Evolutionary conservation across 441 rosid species (phyloP).

Genomic region (Omphalea diandra): DNA sequence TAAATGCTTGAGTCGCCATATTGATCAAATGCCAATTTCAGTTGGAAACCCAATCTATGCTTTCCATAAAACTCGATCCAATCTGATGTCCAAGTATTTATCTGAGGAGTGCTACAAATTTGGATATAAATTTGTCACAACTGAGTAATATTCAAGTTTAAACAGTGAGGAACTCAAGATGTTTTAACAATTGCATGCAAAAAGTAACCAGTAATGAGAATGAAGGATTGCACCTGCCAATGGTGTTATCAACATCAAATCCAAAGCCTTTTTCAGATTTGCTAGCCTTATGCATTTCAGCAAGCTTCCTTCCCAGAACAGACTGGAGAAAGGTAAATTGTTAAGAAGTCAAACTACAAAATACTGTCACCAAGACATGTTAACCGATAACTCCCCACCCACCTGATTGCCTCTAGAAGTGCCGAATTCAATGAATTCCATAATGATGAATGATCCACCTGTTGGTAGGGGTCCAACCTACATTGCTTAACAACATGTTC

Average conservation of each 20-base stretch:
- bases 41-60: slow-evolving; percentile 84
- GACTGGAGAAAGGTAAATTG: slow-evolving; percentile 42
- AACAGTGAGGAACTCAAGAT: neutral
- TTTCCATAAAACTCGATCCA: slow-evolving; percentile 87
- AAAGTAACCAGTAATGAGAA: neutral
- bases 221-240: slow-evolving; percentile 67
- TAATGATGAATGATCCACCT: slow-evolving; percentile 83
- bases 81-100: slow-evolving; percentile 81
- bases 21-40: slow-evolving; percentile 63
- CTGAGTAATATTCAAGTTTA: neutral
- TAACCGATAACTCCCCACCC: slow-evolving; percentile 12
- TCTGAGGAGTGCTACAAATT: slow-evolving; percentile 77
- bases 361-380: slow-evolving; percentile 5
- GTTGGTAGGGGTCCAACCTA: slow-evolving; percentile 76
- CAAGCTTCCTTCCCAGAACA: slow-evolving; percentile 79
- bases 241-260: slow-evolving; percentile 81
- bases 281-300: slow-evolving; percentile 91
- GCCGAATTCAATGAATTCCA: slow-evolving; percentile 85
- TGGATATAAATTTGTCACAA: slow-evolving; percentile 20
- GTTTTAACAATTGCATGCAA: neutral
- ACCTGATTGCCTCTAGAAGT: slow-evolving; percentile 82
- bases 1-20: slow-evolving; percentile 71
- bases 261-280: slow-evolving; percentile 83
- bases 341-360: slow-evolving; percentile 20
- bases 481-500: slow-evolving; percentile 20